phyloP scores from a whole-genome alignment of 2,329 filamentous ascomycete genomes.

The Trichophyton equinum region DNA sequence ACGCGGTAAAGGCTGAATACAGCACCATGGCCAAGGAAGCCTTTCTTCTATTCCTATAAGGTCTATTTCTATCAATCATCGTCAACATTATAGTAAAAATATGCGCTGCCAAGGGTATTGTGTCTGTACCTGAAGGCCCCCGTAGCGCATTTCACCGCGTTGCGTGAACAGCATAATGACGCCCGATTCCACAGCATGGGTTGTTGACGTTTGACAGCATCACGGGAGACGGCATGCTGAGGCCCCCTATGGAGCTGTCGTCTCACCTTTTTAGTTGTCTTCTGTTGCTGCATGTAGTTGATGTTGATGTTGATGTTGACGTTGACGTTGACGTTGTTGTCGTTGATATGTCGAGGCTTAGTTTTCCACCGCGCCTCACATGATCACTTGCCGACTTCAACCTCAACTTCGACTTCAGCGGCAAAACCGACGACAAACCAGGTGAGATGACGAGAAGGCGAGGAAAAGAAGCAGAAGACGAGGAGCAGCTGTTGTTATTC shows the following conservation, averaged over 20 bases:
- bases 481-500: background rate
- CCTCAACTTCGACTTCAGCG: background rate
- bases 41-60: background rate
- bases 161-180: background rate
- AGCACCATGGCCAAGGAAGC: background rate
- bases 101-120: background rate
- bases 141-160: background rate
- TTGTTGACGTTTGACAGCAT: background rate
- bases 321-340: too few species aligned
- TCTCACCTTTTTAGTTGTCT: too few species aligned
- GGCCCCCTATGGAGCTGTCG: too few species aligned
- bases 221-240: background rate
- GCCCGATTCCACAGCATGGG: background rate
- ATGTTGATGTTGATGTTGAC: too few species aligned
- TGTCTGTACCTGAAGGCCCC: background rate
- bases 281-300: too few species aligned
- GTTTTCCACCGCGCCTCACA: background rate
- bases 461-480: background rate
- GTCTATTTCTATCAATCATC: background rate
- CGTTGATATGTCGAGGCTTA: background rate
- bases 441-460: background rate
- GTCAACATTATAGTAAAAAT: too few species aligned
- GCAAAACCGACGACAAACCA: background rate
- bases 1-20: background rate
- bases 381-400: background rate